Conservation (phyloP, 2,329 filamentous ascomycete species). For the Thelonectria olida region DNA sequence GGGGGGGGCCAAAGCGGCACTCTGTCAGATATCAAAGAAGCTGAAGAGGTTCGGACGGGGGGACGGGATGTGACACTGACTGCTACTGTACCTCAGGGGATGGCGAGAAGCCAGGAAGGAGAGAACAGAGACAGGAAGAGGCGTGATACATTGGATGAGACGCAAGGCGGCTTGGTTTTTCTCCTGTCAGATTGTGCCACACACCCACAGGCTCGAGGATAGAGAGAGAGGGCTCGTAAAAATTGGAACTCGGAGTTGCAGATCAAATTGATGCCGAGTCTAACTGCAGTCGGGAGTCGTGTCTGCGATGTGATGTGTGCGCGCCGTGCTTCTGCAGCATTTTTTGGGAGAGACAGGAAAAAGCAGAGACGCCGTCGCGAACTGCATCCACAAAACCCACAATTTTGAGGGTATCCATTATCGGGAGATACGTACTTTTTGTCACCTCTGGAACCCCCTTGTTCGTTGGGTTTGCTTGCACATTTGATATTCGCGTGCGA, state of each 20-base stretch:
- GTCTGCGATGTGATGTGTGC: neutral
- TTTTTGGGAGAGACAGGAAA: neutral
- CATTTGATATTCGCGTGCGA: too few relatives aligned
- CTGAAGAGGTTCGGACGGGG: neutral
- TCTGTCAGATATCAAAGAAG: too few relatives aligned
- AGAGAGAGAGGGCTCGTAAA: neutral
- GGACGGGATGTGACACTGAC: neutral
- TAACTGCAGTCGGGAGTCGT: slow-evolving; percentile 22
- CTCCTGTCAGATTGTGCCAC: too few relatives aligned
- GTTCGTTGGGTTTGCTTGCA: neutral
- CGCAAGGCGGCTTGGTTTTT: neutral
- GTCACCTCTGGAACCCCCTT: neutral
- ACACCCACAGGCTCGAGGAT: neutral
- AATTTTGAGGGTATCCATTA: slow-evolving; percentile 14
- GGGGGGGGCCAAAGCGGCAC: slow-evolving; percentile 3
- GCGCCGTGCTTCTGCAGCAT: slow-evolving; percentile 32
- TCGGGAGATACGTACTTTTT: too few relatives aligned
- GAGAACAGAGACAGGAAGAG: slow-evolving; percentile 3
- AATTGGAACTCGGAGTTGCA: slow-evolving; percentile 21
- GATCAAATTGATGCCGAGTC: slow-evolving; percentile 30
- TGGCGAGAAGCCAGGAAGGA: neutral
- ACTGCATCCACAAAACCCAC: slow-evolving; percentile 34
- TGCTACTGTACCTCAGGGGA: neutral
- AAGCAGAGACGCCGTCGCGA: slow-evolving; percentile 8
- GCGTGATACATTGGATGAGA: neutral